phyloP scores from a whole-genome alignment of 2,329 filamentous ascomycete genomes.

The Pestalotiopsis fici region DNA sequence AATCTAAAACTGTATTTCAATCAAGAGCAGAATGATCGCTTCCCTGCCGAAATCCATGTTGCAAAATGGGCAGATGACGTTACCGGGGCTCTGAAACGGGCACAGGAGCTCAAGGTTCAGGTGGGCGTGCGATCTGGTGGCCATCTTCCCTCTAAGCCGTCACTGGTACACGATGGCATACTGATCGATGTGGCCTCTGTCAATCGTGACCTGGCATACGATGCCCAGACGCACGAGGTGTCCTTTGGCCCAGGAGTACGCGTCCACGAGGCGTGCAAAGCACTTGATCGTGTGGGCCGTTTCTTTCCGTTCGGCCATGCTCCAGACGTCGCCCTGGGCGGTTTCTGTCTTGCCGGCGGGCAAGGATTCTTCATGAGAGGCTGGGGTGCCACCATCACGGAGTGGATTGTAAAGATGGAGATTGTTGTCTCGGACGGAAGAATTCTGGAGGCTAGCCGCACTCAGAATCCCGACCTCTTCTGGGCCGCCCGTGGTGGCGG shows the following conservation, averaged over 20 bases:
- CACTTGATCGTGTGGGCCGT: conserved; percentile 11
- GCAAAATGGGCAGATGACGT: not conserved
- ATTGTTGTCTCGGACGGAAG: conserved; percentile 39
- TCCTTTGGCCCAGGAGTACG: conserved; percentile 17
- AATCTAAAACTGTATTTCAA: not conserved
- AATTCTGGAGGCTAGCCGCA: conserved; percentile 38
- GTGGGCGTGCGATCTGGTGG: conserved; percentile 19
- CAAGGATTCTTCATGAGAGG: conserved; percentile 28
- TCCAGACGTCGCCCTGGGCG: conserved; percentile 24
- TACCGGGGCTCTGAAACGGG: not conserved
- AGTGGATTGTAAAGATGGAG: conserved; percentile 26
- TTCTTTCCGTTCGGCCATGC: conserved; percentile 26
- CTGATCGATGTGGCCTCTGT: conserved; percentile 19
- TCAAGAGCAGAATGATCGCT: not conserved
- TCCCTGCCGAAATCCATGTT: conserved; percentile 1
- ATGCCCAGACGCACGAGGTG: conserved; percentile 14
- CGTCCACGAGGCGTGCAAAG: conserved; percentile 13
- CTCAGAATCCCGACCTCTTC: conserved; percentile 43
- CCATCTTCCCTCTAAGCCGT: conserved; percentile 15
- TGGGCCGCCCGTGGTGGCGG: conserved; percentile 42
- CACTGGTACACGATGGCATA: conserved; percentile 18
- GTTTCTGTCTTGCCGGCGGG: conserved; percentile 27
- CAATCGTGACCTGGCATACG: conserved; percentile 16
- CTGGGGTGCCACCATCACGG: conserved; percentile 24
- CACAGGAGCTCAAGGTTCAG: conserved; percentile 4